A percentile compares a stretch with the other conserved stretches of the same genome.
These are phyloP conservation scores for Globisporangium paddicum DNA, from an alignment of 352 stramenopile genomes.

Conservation along the genomic window DNA sequence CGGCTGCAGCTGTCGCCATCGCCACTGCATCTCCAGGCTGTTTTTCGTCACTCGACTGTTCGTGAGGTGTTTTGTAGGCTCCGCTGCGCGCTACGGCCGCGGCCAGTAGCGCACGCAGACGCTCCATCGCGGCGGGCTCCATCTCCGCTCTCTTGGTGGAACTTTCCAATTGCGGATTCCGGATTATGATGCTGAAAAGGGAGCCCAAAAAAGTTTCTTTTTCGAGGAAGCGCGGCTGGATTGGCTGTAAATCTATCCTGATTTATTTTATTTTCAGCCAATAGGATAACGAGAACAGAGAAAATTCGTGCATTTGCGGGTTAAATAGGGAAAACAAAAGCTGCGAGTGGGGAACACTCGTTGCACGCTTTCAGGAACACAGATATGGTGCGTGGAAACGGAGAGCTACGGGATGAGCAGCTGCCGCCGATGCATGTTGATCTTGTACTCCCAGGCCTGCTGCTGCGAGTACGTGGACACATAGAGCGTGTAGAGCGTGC, in stretches of 20 bases:
- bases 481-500: constrained; percentile 68
- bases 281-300: not conserved
- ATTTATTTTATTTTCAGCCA: not conserved
- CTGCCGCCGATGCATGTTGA: constrained; percentile 62
- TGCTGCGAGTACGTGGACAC: constrained; percentile 75
- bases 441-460: constrained; percentile 78
- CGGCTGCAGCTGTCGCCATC: not conserved
- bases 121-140: constrained; percentile 32
- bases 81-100: constrained; percentile 30
- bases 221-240: not conserved
- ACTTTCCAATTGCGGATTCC: not conserved
- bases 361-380: constrained; percentile 1
- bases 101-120: constrained; percentile 35
- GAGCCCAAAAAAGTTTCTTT: not conserved
- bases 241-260: not conserved
- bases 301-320: constrained; percentile 1
- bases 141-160: constrained; percentile 21
- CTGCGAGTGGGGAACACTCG: not conserved
- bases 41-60: not conserved
- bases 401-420: constrained; percentile 63
- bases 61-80: not conserved
- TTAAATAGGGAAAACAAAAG: constrained; percentile 16
- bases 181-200: no score
- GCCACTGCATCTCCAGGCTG: not conserved
- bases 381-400: no score